These are phyloP conservation scores for Dysphania ambrosioides DNA, from an alignment of 148 eudicot species.

Conservation along the genomic window DNA sequence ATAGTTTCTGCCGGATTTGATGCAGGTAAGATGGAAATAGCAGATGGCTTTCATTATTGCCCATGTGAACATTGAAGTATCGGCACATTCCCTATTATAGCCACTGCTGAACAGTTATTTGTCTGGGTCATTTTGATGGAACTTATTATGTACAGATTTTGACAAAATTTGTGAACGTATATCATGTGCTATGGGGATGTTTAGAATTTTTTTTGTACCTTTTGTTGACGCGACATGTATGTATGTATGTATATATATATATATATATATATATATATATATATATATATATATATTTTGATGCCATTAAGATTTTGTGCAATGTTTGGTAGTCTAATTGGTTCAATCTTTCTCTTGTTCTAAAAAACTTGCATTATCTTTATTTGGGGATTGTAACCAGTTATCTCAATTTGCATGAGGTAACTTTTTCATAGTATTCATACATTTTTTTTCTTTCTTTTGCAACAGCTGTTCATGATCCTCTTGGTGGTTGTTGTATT, in stretches of 20 bases:
- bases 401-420: background rate
- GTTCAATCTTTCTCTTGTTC: background rate
- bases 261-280: no score
- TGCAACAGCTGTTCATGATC: conserved; percentile 77
- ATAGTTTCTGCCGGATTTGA: conserved; percentile 97
- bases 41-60: background rate
- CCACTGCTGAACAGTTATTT: background rate
- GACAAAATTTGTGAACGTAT: background rate
- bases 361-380: background rate
- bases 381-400: background rate
- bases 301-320: background rate
- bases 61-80: background rate
- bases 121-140: background rate
- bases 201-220: no score
- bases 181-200: background rate
- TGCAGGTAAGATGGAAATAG: conserved; percentile 54
- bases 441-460: conserved; percentile 34
- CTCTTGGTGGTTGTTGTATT: conserved; percentile 93
- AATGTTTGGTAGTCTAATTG: background rate
- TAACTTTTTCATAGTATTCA: conserved; percentile 6
- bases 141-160: background rate
- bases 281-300: no score
- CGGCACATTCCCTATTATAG: background rate
- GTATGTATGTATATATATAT: no score
- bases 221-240: no score